These are phyloP conservation scores for Salix caprea DNA, from an alignment of 345 rosid species.

Conservation along the genomic window DNA sequence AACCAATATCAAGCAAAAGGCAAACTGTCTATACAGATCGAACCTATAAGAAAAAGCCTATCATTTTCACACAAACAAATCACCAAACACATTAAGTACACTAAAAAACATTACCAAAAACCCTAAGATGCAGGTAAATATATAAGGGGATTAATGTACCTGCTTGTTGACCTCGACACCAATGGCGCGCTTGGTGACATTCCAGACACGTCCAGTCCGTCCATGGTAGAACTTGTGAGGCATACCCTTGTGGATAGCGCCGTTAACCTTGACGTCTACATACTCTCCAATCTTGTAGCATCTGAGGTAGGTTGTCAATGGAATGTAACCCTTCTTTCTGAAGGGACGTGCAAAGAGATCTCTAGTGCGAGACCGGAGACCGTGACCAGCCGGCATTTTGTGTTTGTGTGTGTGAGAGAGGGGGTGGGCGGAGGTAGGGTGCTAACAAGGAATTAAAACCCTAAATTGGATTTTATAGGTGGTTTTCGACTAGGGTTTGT, in stretches of 20 bases:
- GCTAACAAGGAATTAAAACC: neutral
- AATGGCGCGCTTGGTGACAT: constrained; percentile 73
- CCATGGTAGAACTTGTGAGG: constrained; percentile 85
- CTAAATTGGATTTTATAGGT: neutral
- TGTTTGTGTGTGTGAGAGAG: neutral
- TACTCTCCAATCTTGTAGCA: constrained; percentile 62
- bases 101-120: neutral
- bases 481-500: neutral
- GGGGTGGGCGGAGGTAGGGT: neutral
- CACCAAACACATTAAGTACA: neutral
- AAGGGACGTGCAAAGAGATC: constrained; percentile 62
- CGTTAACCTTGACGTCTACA: constrained; percentile 71
- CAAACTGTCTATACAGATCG: neutral
- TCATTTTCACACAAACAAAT: neutral
- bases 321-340: constrained; percentile 79
- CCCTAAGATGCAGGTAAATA: neutral
- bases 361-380: constrained; percentile 55
- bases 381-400: constrained; percentile 73
- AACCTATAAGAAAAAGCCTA: neutral
- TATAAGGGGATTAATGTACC: constrained; percentile 25
- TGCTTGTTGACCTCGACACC: constrained; percentile 78
- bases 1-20: neutral
- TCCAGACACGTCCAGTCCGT: constrained; percentile 78
- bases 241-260: constrained; percentile 80
- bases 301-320: constrained; percentile 58